Conservation (phyloP, 331 rosid genomes). For the Malus hybrid region DNA sequence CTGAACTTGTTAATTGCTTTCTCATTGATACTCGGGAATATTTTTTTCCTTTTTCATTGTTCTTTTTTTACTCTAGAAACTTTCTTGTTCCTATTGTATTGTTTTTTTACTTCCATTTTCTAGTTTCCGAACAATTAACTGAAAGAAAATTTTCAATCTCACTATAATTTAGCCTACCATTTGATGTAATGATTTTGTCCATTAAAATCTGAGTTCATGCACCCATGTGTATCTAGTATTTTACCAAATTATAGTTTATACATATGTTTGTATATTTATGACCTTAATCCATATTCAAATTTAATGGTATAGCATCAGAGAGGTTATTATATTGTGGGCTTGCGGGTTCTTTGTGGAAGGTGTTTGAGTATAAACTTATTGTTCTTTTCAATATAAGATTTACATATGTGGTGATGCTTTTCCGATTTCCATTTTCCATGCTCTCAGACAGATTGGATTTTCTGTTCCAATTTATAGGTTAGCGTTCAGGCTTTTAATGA, state of each 20-base stretch:
- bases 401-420: background rate
- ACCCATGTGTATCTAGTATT: background rate
- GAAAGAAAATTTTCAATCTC: background rate
- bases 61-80: background rate
- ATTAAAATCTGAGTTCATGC: background rate
- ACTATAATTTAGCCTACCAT: background rate
- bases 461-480: constrained; percentile 51
- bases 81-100: background rate
- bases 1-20: background rate
- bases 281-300: background rate
- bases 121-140: background rate
- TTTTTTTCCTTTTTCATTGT: background rate
- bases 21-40: background rate
- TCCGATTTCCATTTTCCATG: background rate
- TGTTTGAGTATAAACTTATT: constrained; percentile 21
- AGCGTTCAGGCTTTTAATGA: constrained; percentile 96
- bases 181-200: background rate
- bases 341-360: constrained; percentile 99
- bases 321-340: background rate
- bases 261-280: background rate
- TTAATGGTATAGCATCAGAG: background rate
- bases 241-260: background rate
- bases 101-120: background rate
- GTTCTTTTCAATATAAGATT: background rate
- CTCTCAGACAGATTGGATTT: constrained; percentile 16